Base-by-base conservation (phyloP, 331 rosid species). In the Acacia concinna region DNA sequence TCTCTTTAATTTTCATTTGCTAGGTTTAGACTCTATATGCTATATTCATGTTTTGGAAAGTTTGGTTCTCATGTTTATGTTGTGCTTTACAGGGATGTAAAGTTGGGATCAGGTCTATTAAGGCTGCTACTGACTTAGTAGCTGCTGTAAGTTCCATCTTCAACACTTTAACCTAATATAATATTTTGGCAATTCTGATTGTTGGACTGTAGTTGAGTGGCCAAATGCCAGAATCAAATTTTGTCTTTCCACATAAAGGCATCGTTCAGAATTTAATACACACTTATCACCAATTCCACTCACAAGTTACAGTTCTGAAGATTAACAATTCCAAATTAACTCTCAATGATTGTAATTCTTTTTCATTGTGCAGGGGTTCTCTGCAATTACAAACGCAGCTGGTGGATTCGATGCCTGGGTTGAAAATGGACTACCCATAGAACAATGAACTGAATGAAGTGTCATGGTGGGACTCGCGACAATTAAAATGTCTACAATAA, bases 401-500 rank as follows among this genome's bases (percentile, higher is more conserved):
- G 97, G 98, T 78, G 98, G 98, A 31, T 90, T 81, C 77, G 97
- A 90, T 81, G 83, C 97, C 73, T 92, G 98, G 97, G 74, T 91
- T 30, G 87, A 84, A 78, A 92, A 79, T 88, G 88, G 84, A 64
- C 94, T 95, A 63, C 97, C 97, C 35, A 87, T 84, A 68, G 91
- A 91, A 79, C 40, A 11, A 30, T 92, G 89, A 89, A 46, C 72
- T 68, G 32, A 11, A 30, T 92, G 89, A 89, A 46, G 74, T 68
- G 32, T 30, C 7, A 28, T 30, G 18, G 63, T 20, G 62, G 71
- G 80, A 65, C 35, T 54, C 56, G 68, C 79, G 76, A 34, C 44
- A 76, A 82, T 82, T 67, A 25, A 79, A 21, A 12, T n/a, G 28
- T 52, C 8, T 54, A 54, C 59, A 85, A 17, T 14, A 7, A 43